These are phyloP conservation scores for Pleurotus tuoliensis DNA, from an alignment of 768 basidiomycete genomes.

Conservation along the genomic window DNA sequence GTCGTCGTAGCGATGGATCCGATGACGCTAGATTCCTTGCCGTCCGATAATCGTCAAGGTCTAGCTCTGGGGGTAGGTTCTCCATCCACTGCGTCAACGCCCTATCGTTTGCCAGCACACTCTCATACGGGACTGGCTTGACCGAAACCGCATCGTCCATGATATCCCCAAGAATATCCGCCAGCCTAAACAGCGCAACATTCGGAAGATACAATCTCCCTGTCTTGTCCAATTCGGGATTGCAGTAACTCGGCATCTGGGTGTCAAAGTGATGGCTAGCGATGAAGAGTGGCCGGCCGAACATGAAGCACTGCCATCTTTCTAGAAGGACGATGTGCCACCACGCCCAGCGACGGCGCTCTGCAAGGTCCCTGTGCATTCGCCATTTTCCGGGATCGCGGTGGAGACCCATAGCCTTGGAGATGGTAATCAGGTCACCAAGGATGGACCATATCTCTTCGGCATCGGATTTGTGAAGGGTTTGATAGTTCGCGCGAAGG, in stretches of 20 bases:
- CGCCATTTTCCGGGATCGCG: conserved; percentile 81
- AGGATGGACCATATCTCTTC: conserved; percentile 79
- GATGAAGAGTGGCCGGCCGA: conserved; percentile 73
- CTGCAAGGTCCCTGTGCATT: conserved; percentile 65
- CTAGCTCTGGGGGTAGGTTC: conserved; percentile 66
- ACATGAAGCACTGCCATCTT: conserved; percentile 86
- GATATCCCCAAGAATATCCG: conserved; percentile 77
- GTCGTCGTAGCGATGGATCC: conserved; percentile 53
- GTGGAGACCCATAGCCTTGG: conserved; percentile 80
- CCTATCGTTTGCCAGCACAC: conserved; percentile 67
- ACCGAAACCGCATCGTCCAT: conserved; percentile 82
- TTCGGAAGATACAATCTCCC: conserved; percentile 71
- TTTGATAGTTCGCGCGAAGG: conserved; percentile 67
- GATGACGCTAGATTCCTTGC: conserved; percentile 68
- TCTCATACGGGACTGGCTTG: conserved; percentile 74
- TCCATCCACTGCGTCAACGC: conserved; percentile 74
- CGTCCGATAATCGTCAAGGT: conserved; percentile 72
- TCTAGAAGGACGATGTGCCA: conserved; percentile 85
- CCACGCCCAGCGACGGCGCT: conserved; percentile 85
- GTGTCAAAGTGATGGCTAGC: conserved; percentile 85
- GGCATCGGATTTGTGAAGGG: conserved; percentile 67
- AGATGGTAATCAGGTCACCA: conserved; percentile 71
- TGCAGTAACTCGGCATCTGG: conserved; percentile 65
- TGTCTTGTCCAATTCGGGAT: conserved; percentile 57
- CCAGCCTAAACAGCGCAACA: conserved; percentile 71